Conservation (phyloP, 768 basidiomycete species). For the Hericium alpestre region DNA sequence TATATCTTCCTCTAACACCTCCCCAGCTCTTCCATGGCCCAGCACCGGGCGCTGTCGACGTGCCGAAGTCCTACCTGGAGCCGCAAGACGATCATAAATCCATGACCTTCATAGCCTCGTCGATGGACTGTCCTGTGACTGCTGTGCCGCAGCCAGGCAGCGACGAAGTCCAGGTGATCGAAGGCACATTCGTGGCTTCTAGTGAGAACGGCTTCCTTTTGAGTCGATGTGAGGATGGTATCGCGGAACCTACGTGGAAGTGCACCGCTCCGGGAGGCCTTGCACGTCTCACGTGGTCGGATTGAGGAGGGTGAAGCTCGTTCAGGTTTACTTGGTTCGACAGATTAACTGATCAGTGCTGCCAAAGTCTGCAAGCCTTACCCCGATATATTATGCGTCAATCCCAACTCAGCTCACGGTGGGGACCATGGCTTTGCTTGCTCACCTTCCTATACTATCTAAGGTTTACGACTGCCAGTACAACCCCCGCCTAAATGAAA, state of each 20-base stretch:
- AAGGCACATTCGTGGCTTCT: slow-evolving; percentile 31
- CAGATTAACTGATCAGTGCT: too few species aligned
- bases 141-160: background rate
- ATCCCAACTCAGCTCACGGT: too few species aligned
- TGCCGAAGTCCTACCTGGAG: background rate
- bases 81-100: background rate
- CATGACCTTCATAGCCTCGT: background rate
- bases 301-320: background rate
- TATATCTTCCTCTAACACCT: background rate
- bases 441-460: too few species aligned
- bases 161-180: slow-evolving; percentile 12
- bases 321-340: background rate
- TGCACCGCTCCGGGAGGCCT: slow-evolving; percentile 30
- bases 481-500: too few species aligned
- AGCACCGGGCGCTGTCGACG: background rate
- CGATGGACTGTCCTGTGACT: background rate
- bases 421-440: too few species aligned
- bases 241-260: slow-evolving; percentile 26
- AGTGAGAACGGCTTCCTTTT: slow-evolving; percentile 47
- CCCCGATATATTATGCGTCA: too few species aligned
- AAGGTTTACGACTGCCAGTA: too few species aligned
- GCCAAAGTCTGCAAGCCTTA: too few species aligned
- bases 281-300: slow-evolving; percentile 17
- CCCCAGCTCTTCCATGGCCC: background rate
- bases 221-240: slow-evolving; percentile 15